Evolutionary conservation across 495 filamentous ascomycete species (phyloP), one percentile per base, ranked within the genome.

Genomic region (Neurospora tetraspora): DNA sequence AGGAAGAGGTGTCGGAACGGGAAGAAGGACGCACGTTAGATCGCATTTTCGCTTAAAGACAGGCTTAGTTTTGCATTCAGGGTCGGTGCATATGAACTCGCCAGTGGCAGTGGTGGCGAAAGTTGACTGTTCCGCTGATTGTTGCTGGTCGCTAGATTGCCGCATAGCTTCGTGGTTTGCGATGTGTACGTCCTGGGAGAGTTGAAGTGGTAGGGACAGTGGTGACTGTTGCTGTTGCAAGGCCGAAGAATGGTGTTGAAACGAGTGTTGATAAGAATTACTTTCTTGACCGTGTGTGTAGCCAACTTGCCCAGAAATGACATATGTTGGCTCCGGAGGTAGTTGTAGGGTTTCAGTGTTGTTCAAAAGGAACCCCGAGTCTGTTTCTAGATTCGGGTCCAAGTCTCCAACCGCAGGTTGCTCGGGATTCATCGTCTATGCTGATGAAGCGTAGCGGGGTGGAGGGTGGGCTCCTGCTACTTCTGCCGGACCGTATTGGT

Each of bases 1-100:
- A 61, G 23, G 1, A 7, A 61, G 53, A 34, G 12, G 53, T 34
- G 0, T 18, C 2, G 1, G 14, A 18, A 34, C 7, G 18, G 0
- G 36, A 40, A 47, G 71, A 2, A 1, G 12, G 1, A 72, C 71
- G 68, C 36, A 72, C 71, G 27, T 70, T 0, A 70, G 1, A 36
- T 72, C 71, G 23, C 71, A 72, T 70, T 72, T 69, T 12, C 71
- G 61, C 20, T 38, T 34, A 9, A 70, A 72, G 20, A 45, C 61
- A 36, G 53, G 53, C 6, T 34, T 0, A 1, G 53, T 61, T 0
- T 61, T 61, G 53, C 53, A 61, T 34, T 0, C 0, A 2, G 23
- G 6, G 1, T 6, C 5, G 5, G 5, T 61, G 53, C 53, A 61
- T 34, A 0, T 14, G 3, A 4, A 61, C 3, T 61, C 53, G 27